These are phyloP conservation scores for Metarhizium guizhouense DNA, from an alignment of 2,329 filamentous ascomycete species.

Conservation along the genomic window DNA sequence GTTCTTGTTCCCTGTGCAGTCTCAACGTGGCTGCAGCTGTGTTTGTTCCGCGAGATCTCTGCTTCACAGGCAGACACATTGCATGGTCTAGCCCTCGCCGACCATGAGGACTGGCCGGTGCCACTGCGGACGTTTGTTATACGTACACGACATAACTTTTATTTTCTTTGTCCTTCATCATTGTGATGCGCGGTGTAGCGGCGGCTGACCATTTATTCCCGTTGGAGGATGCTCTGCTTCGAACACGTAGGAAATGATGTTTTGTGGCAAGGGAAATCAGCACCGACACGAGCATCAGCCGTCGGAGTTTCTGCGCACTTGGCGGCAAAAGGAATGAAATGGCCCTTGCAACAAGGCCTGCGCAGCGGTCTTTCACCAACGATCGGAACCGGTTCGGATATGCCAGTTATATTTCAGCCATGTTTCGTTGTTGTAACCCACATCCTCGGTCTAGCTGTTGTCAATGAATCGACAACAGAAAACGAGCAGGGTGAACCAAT, in stretches of 20 bases:
- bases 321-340: background rate
- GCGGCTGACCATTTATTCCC: background rate
- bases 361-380: background rate
- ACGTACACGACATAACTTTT: background rate
- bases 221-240: background rate
- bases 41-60: background rate
- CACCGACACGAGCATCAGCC: background rate
- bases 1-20: background rate
- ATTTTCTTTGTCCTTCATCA: background rate
- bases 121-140: background rate
- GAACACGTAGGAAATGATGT: background rate
- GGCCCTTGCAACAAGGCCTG: background rate
- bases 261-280: background rate
- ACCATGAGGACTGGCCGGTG: background rate
- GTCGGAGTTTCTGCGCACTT: background rate
- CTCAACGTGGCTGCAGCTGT: background rate
- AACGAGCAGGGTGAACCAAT: slow-evolving; percentile 29
- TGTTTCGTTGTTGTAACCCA: background rate
- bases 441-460: background rate
- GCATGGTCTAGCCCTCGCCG: background rate
- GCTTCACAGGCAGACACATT: background rate
- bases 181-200: background rate
- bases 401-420: background rate
- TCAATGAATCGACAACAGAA: slow-evolving; percentile 32
- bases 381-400: background rate